Base-by-base conservation (phyloP, 2,329 filamentous ascomycete genomes). In the Neurospora sp. region DNA sequence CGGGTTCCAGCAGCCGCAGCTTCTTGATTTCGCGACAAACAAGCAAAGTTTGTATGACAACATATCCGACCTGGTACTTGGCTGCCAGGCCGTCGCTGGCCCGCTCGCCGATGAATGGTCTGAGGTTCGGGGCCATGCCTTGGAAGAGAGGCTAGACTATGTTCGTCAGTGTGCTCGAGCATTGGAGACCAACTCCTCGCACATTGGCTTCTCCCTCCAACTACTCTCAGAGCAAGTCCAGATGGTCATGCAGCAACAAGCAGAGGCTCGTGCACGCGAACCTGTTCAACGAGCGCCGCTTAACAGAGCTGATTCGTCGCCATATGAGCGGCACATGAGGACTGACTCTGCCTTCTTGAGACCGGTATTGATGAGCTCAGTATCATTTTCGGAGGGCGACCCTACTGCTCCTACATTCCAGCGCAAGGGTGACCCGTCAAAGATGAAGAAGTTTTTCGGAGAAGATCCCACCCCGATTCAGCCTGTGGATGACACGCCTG, bases 21-120 rank as follows among this genome's bases (percentile, higher is more conserved):
- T 98, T 39, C 86, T 89, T 66, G 96, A 98, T 75, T 97, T 97
- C 78, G 90, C 89, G 76, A 87, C 90, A 39, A 92, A 97, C 79
- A 98, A 98, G 81, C 96, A 99, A 79, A 92, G 91, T 75, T 84
- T 97, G 19, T 98, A 98, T 80, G 96, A 98, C 79, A 91, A 93
- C 71, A 91, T 97, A 69, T 94, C 93, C 8, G 96, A 98, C 78
- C 86, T 99, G 37, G 82, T 98, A 4, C 82, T 97, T 67, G 89
- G 91, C 70, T 97, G 94, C 76, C 96, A 99, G 80, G 89, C 92
- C 33, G 91, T 98, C n/a, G 92, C 93, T 6, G 92, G 92, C 8
- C 96, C 96, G 6, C 81, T 99, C 62, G 92, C 91, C 8, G 96
- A 99, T 78, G 96, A 99, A 81, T 99, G 96, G 96, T 89, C 94